These are phyloP conservation scores for Arbutus unedo DNA, from an alignment of 148 eudicot species.

Conservation along the genomic window DNA sequence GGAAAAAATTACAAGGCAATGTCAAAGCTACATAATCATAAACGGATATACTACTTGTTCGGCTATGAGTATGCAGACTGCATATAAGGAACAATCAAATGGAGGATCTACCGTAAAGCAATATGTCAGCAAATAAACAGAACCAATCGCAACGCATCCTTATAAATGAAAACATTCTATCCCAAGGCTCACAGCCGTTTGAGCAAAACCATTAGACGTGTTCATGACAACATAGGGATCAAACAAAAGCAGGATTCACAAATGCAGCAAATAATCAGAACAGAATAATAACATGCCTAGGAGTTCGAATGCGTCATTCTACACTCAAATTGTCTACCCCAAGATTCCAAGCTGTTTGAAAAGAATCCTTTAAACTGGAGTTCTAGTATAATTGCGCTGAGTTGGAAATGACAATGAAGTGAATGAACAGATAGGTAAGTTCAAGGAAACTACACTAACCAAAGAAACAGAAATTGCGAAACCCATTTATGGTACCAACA, in stretches of 20 bases:
- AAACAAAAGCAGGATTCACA: background rate
- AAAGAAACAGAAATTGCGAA: conserved; percentile 35
- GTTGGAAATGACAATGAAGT: background rate
- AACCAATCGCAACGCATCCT: background rate
- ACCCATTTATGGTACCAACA: conserved; percentile 44
- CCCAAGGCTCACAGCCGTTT: background rate
- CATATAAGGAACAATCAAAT: conserved; percentile 1
- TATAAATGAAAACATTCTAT: background rate
- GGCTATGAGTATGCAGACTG: background rate
- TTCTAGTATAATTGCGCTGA: background rate
- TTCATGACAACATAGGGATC: background rate
- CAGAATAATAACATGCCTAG: background rate
- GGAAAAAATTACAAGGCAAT: background rate
- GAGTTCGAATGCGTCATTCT: background rate
- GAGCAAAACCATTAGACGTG: background rate
- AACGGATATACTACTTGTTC: background rate
- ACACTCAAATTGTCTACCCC: background rate
- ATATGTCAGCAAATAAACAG: background rate
- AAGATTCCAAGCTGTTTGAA: background rate
- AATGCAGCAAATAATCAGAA: background rate
- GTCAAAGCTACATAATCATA: background rate
- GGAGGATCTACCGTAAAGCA: background rate
- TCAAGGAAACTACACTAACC: conserved; percentile 28
- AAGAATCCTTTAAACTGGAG: background rate
- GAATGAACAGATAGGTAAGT: background rate